These are phyloP conservation scores for Yamadazyma pseudoaaseri DNA, from an alignment of 1,139 yeast genomes.

Conservation along the genomic window DNA sequence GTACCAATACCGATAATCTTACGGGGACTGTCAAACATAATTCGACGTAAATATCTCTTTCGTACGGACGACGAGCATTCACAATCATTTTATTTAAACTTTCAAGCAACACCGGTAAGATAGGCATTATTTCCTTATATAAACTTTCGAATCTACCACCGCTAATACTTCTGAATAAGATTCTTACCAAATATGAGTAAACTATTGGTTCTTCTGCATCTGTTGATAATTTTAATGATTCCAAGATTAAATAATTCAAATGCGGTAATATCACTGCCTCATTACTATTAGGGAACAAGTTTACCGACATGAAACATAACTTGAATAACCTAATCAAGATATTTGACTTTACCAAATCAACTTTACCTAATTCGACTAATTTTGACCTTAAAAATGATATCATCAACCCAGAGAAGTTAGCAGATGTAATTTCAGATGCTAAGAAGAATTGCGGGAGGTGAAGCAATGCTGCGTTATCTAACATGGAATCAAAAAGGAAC, in stretches of 20 bases:
- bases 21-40: slow-evolving; percentile 95
- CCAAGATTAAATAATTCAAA: slow-evolving; percentile 75
- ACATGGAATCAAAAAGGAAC: slow-evolving; percentile 73
- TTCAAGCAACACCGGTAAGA: slow-evolving; percentile 81
- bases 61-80: slow-evolving; percentile 85
- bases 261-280: slow-evolving; percentile 88
- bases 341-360: slow-evolving; percentile 75
- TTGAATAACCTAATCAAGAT: slow-evolving; percentile 84
- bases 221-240: slow-evolving; percentile 77
- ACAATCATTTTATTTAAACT: slow-evolving; percentile 79
- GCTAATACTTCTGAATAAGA: slow-evolving; percentile 89
- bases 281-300: slow-evolving; percentile 81
- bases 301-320: slow-evolving; percentile 93
- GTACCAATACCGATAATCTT: slow-evolving; percentile 86
- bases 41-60: slow-evolving; percentile 91
- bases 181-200: slow-evolving; percentile 83
- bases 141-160: slow-evolving; percentile 93
- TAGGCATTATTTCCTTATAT: slow-evolving; percentile 89
- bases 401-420: slow-evolving; percentile 87
- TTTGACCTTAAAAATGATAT: slow-evolving; percentile 74
- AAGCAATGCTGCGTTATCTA: slow-evolving; percentile 80
- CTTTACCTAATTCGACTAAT: slow-evolving; percentile 76
- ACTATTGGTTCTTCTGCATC: slow-evolving; percentile 91
- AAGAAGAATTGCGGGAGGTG: slow-evolving; percentile 93
- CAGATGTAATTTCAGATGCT: slow-evolving; percentile 90